These are phyloP conservation scores for Bolboschoenus planiculmis DNA, from an alignment of 176 grass and related monocot species.

Conservation along the genomic window DNA sequence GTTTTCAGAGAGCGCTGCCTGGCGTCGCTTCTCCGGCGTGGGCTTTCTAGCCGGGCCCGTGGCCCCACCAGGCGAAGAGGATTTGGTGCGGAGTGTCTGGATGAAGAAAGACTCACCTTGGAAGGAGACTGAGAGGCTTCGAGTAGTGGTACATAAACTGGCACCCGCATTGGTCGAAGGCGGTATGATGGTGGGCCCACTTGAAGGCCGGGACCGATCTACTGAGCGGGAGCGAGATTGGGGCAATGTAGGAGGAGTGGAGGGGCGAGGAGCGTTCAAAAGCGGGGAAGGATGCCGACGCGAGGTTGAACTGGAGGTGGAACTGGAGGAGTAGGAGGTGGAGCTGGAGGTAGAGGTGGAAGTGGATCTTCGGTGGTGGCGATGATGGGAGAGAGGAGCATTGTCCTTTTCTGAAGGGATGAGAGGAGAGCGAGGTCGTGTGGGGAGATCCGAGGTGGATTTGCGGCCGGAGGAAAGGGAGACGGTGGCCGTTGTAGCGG, in stretches of 20 bases:
- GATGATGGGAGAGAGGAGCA: neutral
- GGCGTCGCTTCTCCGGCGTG: slow-evolving; percentile 65
- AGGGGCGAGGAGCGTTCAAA: slow-evolving; percentile 25
- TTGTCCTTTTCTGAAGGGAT: slow-evolving; percentile 36
- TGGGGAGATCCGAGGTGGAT: slow-evolving; percentile 33
- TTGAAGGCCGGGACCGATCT: slow-evolving; percentile 8
- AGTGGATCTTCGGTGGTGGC: slow-evolving; percentile 23
- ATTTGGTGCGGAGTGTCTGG: slow-evolving; percentile 56
- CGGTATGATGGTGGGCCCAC: neutral
- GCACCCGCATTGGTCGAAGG: neutral
- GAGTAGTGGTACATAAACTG: slow-evolving; percentile 55
- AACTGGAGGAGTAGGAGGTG: slow-evolving; percentile 30
- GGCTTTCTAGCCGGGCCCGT: slow-evolving; percentile 39
- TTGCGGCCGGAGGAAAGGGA: neutral
- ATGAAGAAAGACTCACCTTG: slow-evolving; percentile 97
- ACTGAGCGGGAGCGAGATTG: slow-evolving; percentile 31
- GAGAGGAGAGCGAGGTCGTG: slow-evolving; percentile 30
- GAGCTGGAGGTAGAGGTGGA: slow-evolving; percentile 33
- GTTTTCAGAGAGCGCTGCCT: slow-evolving; percentile 58
- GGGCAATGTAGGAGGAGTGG: slow-evolving; percentile 49
- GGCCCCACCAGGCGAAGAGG: slow-evolving; percentile 34
- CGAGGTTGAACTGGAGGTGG: slow-evolving; percentile 45
- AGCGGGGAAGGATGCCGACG: slow-evolving; percentile 63
- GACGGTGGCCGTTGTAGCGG: slow-evolving; percentile 9
- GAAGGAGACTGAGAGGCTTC: slow-evolving; percentile 93